Evolutionary conservation across 176 grass and related monocot species (phyloP).

Genomic region (Oryza coarctata): DNA sequence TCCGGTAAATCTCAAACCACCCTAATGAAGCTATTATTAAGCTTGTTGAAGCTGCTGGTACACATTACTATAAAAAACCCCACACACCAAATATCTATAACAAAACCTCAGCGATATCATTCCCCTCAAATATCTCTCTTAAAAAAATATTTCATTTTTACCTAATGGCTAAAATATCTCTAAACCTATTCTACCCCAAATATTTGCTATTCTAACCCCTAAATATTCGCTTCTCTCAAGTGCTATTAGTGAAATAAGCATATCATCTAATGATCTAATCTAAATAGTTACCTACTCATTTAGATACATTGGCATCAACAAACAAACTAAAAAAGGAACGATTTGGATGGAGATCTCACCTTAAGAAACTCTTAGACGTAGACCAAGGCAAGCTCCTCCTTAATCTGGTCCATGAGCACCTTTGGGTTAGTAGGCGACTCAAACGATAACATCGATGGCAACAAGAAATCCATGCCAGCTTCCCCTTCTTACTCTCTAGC

Average conservation of each 20-base stretch:
- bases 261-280: too few species aligned
- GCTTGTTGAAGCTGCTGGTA: not conserved
- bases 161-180: too few species aligned
- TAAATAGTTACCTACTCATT: too few species aligned
- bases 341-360: constrained; percentile 29
- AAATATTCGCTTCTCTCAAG: not conserved
- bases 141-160: too few species aligned
- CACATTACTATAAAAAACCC: not conserved
- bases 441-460: constrained; percentile 55
- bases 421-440: constrained; percentile 44
- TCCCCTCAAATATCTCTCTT: too few species aligned
- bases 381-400: constrained; percentile 75
- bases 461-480: constrained; percentile 72
- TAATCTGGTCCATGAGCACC: constrained; percentile 85
- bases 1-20: not conserved
- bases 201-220: too few species aligned
- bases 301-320: not conserved
- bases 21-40: not conserved
- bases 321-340: not conserved
- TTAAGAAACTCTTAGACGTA: constrained; percentile 87
- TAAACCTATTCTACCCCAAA: not conserved
- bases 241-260: not conserved
- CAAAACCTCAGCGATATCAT: not conserved
- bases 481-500: constrained; percentile 38
- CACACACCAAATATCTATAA: not conserved